Base-by-base conservation (phyloP, 2,329 filamentous ascomycete genomes). In the Trichoderma sp. region DNA sequence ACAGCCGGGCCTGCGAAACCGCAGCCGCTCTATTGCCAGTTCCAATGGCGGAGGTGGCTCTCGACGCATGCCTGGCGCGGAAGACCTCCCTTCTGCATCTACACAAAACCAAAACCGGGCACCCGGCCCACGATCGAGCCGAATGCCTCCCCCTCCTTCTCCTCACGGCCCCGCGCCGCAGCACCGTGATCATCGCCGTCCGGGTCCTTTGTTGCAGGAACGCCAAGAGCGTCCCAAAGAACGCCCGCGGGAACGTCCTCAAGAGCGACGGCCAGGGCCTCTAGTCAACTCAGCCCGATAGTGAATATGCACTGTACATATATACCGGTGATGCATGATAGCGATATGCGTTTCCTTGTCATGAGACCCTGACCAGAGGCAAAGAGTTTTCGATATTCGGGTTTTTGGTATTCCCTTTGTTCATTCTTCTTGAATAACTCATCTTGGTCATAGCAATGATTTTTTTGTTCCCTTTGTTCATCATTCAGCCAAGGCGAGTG, bases 271-370 rank as follows among this genome's bases (percentile, higher is more conserved):
- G 31, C 65, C 66, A 9, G 82, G 82, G 68, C 82, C 82, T 50
- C 76, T 84, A 27, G 82, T 83, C 24, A 81, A 81, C 62, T 80
- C 79, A 9, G 83, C 82, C 16, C 77, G 78, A 63, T 80, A 66
- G 67, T n/a, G 18, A n/a, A n/a, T 4, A 41, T 21, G 41, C 24
- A 11, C 4, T 33, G 27, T 24, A 67, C 14, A 67, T 62, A 33
- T 3, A 33, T 6, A 38, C 14, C 45, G 35, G 59, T n/a, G 33
- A 35, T 71, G 38, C 53, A 16, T 63, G 63, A 62, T 31, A 31
- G 38, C 16, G 45, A 38, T 33, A 21, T 35, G 12, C 24, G 9
- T 56, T 64, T 74, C 71, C 35, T 59, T 71, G 35, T 76, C 16
- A 75, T 67, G 72, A 75, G 41, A 66, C 59, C 65, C 65, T 75